Evolutionary conservation across 495 filamentous ascomycete genomes (phyloP).

Genomic region (Acidiella bohemica): DNA sequence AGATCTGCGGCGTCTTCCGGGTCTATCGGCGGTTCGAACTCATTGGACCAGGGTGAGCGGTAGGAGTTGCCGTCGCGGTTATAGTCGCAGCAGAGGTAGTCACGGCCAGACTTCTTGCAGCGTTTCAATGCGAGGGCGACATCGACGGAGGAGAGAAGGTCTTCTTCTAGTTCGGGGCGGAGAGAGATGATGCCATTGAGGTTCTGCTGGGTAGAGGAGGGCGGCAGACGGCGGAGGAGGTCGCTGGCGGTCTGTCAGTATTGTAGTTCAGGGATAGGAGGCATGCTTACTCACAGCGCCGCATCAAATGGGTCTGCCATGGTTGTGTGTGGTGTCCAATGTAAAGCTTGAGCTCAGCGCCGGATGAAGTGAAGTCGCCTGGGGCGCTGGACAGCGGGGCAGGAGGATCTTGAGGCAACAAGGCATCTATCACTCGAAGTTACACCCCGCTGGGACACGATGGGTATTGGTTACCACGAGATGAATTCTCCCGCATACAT

Average conservation of each 20-base stretch:
- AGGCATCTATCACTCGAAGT: no score
- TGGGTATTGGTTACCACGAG: no score
- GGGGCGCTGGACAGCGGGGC: no score
- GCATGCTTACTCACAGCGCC: constrained; percentile 39
- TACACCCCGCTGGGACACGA: no score
- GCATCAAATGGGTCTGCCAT: constrained; percentile 38
- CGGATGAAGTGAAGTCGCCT: no score
- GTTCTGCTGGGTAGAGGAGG: constrained; percentile 74
- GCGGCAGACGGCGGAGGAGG: constrained; percentile 94
- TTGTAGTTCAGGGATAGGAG: constrained; percentile 1
- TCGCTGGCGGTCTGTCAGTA: constrained; percentile 45
- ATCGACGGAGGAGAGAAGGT: constrained; percentile 93
- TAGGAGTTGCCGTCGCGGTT: constrained; percentile 98
- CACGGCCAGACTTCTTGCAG: constrained; percentile 75
- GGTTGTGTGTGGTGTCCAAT: no score
- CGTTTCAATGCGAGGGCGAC: constrained; percentile 78
- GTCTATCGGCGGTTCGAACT: constrained; percentile 75
- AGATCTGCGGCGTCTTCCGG: constrained; percentile 40
- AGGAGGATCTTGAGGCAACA: no score
- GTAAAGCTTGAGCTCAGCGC: no score
- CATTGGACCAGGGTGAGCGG: constrained; percentile 93
- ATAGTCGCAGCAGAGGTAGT: constrained; percentile 98
- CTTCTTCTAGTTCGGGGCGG: constrained; percentile 85
- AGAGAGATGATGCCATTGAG: constrained; percentile 72
- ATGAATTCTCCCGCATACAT: no score